Evolutionary conservation across 2,329 filamentous ascomycete genomes (phyloP), one percentile per base, ranked within the genome.

Genomic region (Neonectria ditissima): DNA sequence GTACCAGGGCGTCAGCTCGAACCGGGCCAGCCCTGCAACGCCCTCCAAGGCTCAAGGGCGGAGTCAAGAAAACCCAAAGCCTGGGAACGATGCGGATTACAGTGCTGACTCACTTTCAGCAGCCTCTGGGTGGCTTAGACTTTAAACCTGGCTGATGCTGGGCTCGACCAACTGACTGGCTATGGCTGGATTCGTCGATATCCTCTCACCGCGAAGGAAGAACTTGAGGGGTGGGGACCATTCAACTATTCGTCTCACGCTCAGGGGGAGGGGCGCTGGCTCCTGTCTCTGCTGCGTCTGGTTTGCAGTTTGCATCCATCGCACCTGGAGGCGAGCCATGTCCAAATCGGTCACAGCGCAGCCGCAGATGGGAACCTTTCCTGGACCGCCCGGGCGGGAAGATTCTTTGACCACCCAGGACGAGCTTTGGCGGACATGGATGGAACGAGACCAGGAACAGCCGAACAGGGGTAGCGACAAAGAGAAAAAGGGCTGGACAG

Each of bases 31-130:
- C 54, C 59, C 41, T 48, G 54, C 26, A 26, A 26, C 18, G 24
- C n/a, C 20, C n/a, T 16, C 39, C 18, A n/a, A 41, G 2, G 14
- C 11, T 34, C 32, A 5, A 34, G 32, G 16, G n/a, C 54, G 28
- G 47, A 58, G 47, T 34, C 53, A 30, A 18, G 4, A 20, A 30
- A 57, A n/a, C n/a, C n/a, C n/a, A 14, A 39, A 18, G 14, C 6
- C 4, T n/a, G 34, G 16, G 56, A 53, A 34, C 37, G 56, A 55
- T 22, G 13, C 22, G 41, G 47, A 57, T 45, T 34, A 57, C 47
- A 32, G 59, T 53, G 54, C 54, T 57, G 59, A 61, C 39, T 44
- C 34, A 47, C 10, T 50, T 62, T 62, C 54, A 62, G 59, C 59
- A 39, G 53, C 16, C 43, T 22, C 14, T 22, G 39, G 39, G 53